Evolutionary conservation across 148 eudicot genomes (phyloP), one percentile per base, ranked within the genome.

Genomic region (Pharnaceum exiguum): DNA sequence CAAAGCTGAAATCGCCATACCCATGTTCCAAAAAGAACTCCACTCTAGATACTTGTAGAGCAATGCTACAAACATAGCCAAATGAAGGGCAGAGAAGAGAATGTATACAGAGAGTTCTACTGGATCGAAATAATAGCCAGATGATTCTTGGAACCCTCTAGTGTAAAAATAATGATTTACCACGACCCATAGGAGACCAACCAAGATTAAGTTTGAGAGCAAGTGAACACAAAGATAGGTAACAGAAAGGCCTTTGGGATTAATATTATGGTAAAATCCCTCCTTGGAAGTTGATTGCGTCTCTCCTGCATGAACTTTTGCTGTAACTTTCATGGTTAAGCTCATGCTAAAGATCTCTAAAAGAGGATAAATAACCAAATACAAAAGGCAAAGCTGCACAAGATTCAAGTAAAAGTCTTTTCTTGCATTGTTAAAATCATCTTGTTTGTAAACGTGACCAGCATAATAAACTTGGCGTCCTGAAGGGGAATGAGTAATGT

Each of bases 1-100:
- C 39, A 75, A 23, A 18, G 60, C 28, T 5, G 79, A 65, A 21
- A 75, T 65, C 49, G 65, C 68, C 25, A 65, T 35, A n/a, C 62
- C 24, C 74, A 75, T 42, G 60, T 55, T 61, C 72, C 76, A 72
- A 10, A 60, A 39, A 0, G 36, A 54, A 42, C 54, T 67, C 71
- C 66, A 50, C 18, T 66, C 47, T 35, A 62, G 5, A 43, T 60
- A 72, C 32, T 60, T 72, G 7, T 42, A 32, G 2, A 61, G 30
- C 46, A 60, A 9, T 23, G 22, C 48, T 1, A 21, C 10, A 12
- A 70, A 63, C 1, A 51, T 0, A 13, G 16, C 17, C 13, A 50
- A 12, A 48, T 47, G 46, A 46, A 60, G 31, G 23, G 21, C 65
- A 11, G n/a, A 0, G 2, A 22, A 47, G 16, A 36, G 17, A 28